These are phyloP conservation scores for Candida corydali DNA, from an alignment of 805 yeast genomes.

Conservation along the genomic window DNA sequence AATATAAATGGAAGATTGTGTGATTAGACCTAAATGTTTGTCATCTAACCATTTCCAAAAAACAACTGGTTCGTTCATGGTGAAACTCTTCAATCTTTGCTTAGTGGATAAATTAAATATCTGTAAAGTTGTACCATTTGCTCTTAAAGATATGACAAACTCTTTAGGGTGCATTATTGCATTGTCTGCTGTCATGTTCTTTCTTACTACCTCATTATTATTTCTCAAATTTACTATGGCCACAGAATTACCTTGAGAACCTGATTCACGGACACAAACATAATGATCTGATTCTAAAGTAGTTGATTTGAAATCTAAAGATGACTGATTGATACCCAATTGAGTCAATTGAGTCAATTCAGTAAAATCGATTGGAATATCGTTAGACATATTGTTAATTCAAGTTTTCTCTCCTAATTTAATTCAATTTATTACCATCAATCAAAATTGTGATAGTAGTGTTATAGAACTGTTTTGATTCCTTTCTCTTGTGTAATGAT, in stretches of 20 bases:
- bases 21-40: constrained; percentile 74
- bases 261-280: constrained; percentile 74
- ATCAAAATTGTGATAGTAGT: no score
- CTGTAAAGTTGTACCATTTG: constrained; percentile 94
- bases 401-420: no score
- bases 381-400: constrained; percentile 28
- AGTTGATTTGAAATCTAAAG: constrained; percentile 88
- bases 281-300: constrained; percentile 91
- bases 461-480: no score
- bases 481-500: no score
- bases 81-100: constrained; percentile 84
- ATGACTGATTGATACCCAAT: constrained; percentile 78
- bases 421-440: no score
- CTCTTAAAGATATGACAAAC: constrained; percentile 87
- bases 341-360: constrained; percentile 87
- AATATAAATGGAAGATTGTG: constrained; percentile 67
- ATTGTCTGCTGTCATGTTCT: constrained; percentile 95
- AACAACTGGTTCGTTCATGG: constrained; percentile 81
- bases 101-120: constrained; percentile 85
- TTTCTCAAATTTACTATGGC: constrained; percentile 85
- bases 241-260: constrained; percentile 71
- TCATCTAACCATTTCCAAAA: constrained; percentile 93
- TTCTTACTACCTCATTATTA: constrained; percentile 76
- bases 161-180: constrained; percentile 95
- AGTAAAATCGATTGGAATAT: constrained; percentile 94